Evolutionary conservation across 495 filamentous ascomycete genomes (phyloP).

Genomic region (Xylaria curta): DNA sequence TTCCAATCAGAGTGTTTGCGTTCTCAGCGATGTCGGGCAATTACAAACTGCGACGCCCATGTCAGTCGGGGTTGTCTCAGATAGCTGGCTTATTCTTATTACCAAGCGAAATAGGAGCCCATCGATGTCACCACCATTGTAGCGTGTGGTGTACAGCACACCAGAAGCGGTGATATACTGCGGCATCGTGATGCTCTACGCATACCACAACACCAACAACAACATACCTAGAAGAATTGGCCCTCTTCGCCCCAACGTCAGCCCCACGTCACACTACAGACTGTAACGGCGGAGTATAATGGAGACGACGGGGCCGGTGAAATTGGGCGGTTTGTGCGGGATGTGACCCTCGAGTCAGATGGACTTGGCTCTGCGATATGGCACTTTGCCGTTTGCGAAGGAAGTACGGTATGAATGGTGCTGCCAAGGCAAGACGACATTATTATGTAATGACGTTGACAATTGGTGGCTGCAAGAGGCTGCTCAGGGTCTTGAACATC

Average conservation of each 20-base stretch:
- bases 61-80: not conserved
- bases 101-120: not conserved
- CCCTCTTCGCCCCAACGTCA: conserved; percentile 4
- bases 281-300: conserved; percentile 14
- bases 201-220: conserved; percentile 3
- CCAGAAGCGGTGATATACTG: conserved; percentile 11
- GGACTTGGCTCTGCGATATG: not conserved
- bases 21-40: conserved; percentile 10
- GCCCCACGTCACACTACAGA: conserved; percentile 25
- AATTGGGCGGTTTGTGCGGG: conserved; percentile 7
- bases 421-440: conserved; percentile 20
- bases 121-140: not conserved
- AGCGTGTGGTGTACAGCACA: conserved; percentile 1
- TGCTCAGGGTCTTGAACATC: not conserved
- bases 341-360: conserved; percentile 22
- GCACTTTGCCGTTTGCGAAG: conserved; percentile 1
- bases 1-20: not conserved
- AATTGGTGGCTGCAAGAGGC: not conserved
- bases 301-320: conserved; percentile 25
- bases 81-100: conserved; percentile 7
- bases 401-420: too few species aligned
- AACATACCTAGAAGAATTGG: conserved; percentile 20
- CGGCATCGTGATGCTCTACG: conserved; percentile 4
- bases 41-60: not conserved
- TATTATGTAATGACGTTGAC: conserved; percentile 16